These are phyloP conservation scores for Mycena capillaripes DNA, from an alignment of 768 basidiomycete species.

Conservation along the genomic window DNA sequence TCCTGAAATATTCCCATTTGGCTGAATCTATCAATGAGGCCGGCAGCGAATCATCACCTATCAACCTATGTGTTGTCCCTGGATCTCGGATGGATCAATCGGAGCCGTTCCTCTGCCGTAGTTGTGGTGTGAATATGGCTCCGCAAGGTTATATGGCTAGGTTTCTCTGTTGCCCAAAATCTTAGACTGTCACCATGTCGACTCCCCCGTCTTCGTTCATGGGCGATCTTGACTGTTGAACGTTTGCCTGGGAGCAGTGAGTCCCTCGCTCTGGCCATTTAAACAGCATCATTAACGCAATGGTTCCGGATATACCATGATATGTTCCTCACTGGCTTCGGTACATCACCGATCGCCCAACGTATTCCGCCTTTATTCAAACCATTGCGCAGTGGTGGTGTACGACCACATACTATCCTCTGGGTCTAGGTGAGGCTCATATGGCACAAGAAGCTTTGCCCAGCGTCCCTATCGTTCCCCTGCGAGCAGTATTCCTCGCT, in stretches of 20 bases:
- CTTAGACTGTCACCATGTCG: not conserved
- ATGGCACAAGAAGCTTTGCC: constrained; percentile 1
- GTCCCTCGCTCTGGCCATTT: not conserved
- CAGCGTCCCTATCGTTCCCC: constrained; percentile 20
- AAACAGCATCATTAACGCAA: not conserved
- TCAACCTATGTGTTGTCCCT: constrained; percentile 10
- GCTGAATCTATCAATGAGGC: not conserved
- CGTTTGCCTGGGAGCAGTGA: constrained; percentile 34
- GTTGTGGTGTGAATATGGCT: too few relatives aligned
- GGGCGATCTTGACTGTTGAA: constrained; percentile 24
- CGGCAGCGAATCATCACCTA: too few relatives aligned
- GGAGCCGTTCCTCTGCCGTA: not conserved
- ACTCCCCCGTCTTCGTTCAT: not conserved
- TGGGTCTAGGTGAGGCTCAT: constrained; percentile 18
- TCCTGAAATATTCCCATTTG: constrained; percentile 6
- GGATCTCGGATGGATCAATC: not conserved
- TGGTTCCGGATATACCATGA: constrained; percentile 8
- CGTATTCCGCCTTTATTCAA: too few relatives aligned
- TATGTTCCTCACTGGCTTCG: constrained; percentile 31
- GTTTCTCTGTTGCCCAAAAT: not conserved
- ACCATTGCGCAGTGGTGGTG: constrained; percentile 14
- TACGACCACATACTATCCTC: constrained; percentile 31
- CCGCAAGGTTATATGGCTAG: not conserved
- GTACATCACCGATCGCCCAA: not conserved
- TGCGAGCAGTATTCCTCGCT: constrained; percentile 24